Percentiles rank a stretch among this genome's conserved stretches.
phyloP scores from a whole-genome alignment of 1,284 basidiomycete genomes.

The Phylloporus gajari region DNA sequence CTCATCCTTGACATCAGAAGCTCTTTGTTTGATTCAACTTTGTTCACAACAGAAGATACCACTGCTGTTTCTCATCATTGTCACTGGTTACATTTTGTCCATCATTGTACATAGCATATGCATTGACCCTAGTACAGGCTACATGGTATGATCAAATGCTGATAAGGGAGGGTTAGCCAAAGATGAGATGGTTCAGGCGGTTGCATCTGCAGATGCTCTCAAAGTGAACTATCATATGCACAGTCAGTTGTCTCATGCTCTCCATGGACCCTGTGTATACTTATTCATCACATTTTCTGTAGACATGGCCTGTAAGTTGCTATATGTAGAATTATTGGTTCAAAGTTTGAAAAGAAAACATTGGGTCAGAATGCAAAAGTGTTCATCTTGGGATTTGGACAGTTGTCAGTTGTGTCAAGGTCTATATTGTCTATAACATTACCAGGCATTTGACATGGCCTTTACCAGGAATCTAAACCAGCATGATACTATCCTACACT shows the following conservation, averaged over 20 bases:
- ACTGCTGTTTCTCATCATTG: conserved; percentile 92
- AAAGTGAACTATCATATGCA: too few relatives aligned
- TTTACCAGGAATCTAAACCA: conserved; percentile 75
- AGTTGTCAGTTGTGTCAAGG: conserved; percentile 89
- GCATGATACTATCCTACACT: conserved; percentile 85
- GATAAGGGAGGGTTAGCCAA: conserved; percentile 96
- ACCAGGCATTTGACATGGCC: conserved; percentile 6
- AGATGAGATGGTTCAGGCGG: conserved; percentile 97
- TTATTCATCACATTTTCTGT: conserved; percentile 94
- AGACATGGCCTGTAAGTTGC: conserved; percentile 92
- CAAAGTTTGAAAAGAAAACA: conserved; percentile 19
- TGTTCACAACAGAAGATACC: conserved; percentile 93
- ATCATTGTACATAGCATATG: neutral
- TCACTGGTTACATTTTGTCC: conserved; percentile 66
- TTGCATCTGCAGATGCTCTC: conserved; percentile 93
- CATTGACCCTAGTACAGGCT: conserved; percentile 58
- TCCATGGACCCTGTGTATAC: conserved; percentile 17
- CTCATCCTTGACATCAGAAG: conserved; percentile 92
- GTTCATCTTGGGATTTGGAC: conserved; percentile 94
- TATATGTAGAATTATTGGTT: conserved; percentile 11
- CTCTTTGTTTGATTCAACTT: conserved; percentile 94
- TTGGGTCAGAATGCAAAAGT: conserved; percentile 85
- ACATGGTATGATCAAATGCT: conserved; percentile 96
- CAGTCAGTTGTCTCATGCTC: conserved; percentile 61
- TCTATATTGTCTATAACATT: conserved; percentile 46